Base-by-base conservation (phyloP, 805 yeast species). In the Ogataea dorogensis region DNA sequence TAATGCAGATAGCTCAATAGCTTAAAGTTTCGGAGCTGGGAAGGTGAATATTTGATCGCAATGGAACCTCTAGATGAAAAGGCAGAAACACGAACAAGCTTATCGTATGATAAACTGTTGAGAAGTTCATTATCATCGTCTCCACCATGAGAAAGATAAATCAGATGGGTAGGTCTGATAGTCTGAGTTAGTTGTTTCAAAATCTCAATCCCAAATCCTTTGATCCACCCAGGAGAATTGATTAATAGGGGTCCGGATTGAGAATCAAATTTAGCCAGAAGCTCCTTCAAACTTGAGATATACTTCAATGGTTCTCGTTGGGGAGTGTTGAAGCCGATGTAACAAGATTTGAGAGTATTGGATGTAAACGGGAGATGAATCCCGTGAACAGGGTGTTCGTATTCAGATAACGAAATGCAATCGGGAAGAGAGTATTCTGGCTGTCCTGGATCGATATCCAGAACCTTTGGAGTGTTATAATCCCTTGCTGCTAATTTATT, bases 371-470 rank as follows among this genome's bases (percentile, higher is more conserved):
- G 51, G 3, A 60, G 57, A 22, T 64, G 45, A 2, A 65, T 59
- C 0, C 78, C 77, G 29, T 68, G 63, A 12, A 63, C 50, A 1
- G 65, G 64, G 5, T 33, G 34, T 0, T 43, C 28, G n/a, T 66
- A 47, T 8, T 44, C 42, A 1, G 73, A 66, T 9, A 84, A 57
- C 0, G 94, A 77, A 2, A 88, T 59, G 27, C 82, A 73, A 20
- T 82, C 88, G 0, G 95, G 93, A 7, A 66, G 65, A 0, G 88
- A 77, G 44, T 71, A 78, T 50, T 85, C 94, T 0, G 95, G 78
- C 54, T 88, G 96, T 1, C 95, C 96, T 0, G 96, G 95, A 54
- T 89, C 98, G 1, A 86, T 54, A 49, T 89, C 96, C 25, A 89
- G 47, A 24, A 79, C 71, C 14, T 71, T 67, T 3, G 80, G 39